These are phyloP conservation scores for Globisporangium cystogenes DNA, from an alignment of 352 stramenopile genomes.

Conservation along the genomic window DNA sequence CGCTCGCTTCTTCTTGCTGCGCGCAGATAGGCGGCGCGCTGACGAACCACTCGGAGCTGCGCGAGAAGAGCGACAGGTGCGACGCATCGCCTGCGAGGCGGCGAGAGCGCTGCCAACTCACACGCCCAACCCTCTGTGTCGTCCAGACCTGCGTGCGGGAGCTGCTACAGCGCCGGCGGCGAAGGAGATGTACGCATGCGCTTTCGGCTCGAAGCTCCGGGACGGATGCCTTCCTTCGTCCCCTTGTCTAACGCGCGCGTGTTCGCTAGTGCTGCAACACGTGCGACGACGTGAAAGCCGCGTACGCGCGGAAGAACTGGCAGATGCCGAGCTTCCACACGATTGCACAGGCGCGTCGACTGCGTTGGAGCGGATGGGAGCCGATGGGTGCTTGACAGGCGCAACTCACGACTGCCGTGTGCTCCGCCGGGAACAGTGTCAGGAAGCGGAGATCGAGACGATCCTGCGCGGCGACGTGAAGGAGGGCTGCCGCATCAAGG, in stretches of 20 bases:
- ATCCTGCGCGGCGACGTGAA: slow-evolving; percentile 67
- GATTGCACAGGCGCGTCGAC: slow-evolving; percentile 35
- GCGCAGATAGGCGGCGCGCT: slow-evolving; percentile 60
- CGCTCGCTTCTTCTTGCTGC: not conserved
- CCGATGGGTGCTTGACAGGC: not conserved
- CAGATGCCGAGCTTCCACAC: slow-evolving; percentile 78
- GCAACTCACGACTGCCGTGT: too few species aligned
- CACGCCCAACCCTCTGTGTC: not conserved
- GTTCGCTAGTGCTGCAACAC: slow-evolving; percentile 56
- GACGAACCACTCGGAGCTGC: slow-evolving; percentile 64
- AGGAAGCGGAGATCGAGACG: slow-evolving; percentile 72
- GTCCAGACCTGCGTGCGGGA: slow-evolving; percentile 51
- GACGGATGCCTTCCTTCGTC: too few species aligned
- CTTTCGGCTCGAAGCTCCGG: too few species aligned
- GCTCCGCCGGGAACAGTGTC: too few species aligned
- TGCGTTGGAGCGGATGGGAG: too few species aligned
- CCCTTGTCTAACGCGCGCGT: too few species aligned
- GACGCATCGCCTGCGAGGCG: too few species aligned
- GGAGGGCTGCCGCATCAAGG: slow-evolving; percentile 75
- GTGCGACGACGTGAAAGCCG: slow-evolving; percentile 54
- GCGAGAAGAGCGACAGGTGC: slow-evolving; percentile 48
- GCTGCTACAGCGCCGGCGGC: slow-evolving; percentile 69
- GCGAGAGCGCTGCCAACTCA: too few species aligned
- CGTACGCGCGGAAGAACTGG: slow-evolving; percentile 67
- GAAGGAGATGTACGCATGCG: slow-evolving; percentile 31